Evolutionary conservation across 2,329 filamentous ascomycete genomes (phyloP), one percentile per base, ranked within the genome.

Genomic region (Podosphaera aphanis): DNA sequence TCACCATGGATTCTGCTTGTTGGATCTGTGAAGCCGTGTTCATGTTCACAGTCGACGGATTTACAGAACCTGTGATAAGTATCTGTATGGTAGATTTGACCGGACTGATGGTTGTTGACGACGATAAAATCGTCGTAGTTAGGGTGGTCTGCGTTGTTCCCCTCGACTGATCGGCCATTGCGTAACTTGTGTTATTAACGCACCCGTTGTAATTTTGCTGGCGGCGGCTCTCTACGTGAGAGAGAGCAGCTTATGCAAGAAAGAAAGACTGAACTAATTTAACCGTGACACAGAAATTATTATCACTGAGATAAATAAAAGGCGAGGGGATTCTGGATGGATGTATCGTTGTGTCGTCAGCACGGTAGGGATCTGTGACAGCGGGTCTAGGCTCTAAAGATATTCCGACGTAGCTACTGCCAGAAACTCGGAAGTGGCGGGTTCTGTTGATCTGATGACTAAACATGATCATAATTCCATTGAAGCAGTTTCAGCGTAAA

Each of bases 1-100:
- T 76, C 53, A 76, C 61, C 55, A 67, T 67, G 25, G 66, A 67
- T 37, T 55, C 52, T 41, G 45, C 52, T 40, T 45, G 47, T 41
- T 53, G 48, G 8, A 49, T 25, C 29, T 41, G 47, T 33, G 36
- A 51, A 43, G 15, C 48, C 39, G 18, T 46, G 21, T 31, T 35
- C 5, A 13, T 35, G 18, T 15, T 27, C 15, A 20, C 5, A 15
- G 31, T n/a, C n/a, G n/a, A 29, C 23, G 42, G 25, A 10, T 11
- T 21, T 16, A 15, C 18, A 20, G 29, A 27, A 18, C 29, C 42
- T n/a, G 42, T 23, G 21, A 44, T 15, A n/a, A 44, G 15, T 13
- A 18, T 20, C 21, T 44, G 42, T 2, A 29, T 36, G 15, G 20
- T 33, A 11, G 27, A 31, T 10, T 27, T 33, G 19, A 33, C 16